Evolutionary conservation across 768 basidiomycete species (phyloP), one percentile per base, ranked within the genome.

Genomic region (Amyloporia xantha): DNA sequence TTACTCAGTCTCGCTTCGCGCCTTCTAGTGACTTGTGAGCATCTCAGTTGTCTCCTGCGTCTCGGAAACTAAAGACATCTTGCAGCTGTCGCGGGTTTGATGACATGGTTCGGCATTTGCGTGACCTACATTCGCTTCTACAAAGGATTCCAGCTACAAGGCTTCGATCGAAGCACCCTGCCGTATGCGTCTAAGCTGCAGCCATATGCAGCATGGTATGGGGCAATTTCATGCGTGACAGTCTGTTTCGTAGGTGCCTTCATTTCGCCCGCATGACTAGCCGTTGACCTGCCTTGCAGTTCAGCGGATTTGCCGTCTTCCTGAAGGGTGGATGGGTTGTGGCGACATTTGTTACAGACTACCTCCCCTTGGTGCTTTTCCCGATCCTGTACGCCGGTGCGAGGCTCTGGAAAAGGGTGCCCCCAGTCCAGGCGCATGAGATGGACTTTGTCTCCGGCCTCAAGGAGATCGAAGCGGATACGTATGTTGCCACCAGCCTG

Each of bases 391-490:
- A 87, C 65, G 6, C 73, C 30, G 73, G 66, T 15, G 77, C 82
- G 51, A 79, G 78, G 59, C 52, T 84, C 35, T 74, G 71, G 62
- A 77, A 71, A 49, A 76, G 72, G 59, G 67, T 68, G 37, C 69
- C 70, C 17, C 55, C 71, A 23, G 68, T 82, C 38, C 61, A 67
- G 30, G 54, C 81, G 0, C 60, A 73, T 19, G 81, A 94, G 28
- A 93, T 97, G 88, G 94, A 96, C 68, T 93, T 94, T 61, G 68
- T 82, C 37, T 73, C 75, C 4, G 78, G 83, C 51, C 71, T 68
- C n/a, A 64, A 54, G 41, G 62, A 67, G 54, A 58, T 67, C 35
- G 66, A 61, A 61, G 66, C 62, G 52, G 57, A 55, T 6, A 47
- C 35, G 41, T 49, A 35, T 25, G 48, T 49, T 21, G 6, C n/a